Conservation (phyloP, 257 asterid genomes). For the Lithospermum erythrorhizon region DNA sequence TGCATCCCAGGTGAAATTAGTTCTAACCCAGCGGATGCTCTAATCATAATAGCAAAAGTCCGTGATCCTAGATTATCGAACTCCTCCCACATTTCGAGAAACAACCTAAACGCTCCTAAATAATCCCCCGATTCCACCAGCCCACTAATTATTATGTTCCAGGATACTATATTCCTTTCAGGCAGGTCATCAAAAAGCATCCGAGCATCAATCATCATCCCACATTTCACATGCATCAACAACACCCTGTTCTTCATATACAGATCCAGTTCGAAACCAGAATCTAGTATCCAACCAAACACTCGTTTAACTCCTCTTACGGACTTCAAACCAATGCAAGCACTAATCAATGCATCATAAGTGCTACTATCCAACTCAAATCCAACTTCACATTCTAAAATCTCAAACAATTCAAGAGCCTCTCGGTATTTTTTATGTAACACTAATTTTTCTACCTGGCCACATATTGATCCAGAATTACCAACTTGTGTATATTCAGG, state of each 20-base stretch:
- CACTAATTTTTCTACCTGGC: slow-evolving; percentile 64
- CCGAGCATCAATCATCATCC: slow-evolving; percentile 81
- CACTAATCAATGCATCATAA: slow-evolving; percentile 58
- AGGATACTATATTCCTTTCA: slow-evolving; percentile 46
- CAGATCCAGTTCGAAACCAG: slow-evolving; percentile 43
- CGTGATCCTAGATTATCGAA: slow-evolving; percentile 36
- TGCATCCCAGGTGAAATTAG: slow-evolving; percentile 64
- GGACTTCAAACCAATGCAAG: slow-evolving; percentile 65
- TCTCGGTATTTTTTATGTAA: slow-evolving; percentile 44
- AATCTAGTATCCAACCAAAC: slow-evolving; percentile 28
- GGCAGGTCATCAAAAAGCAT: slow-evolving; percentile 58
- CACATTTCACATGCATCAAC: slow-evolving; percentile 64
- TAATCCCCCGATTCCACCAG: slow-evolving; percentile 56
- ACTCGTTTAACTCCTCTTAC: slow-evolving; percentile 62
- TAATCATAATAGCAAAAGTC: slow-evolving; percentile 41
- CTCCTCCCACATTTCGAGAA: slow-evolving; percentile 51
- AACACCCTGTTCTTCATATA: slow-evolving; percentile 66
- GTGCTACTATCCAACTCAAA: slow-evolving; percentile 29
- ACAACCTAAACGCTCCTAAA: slow-evolving; percentile 54
- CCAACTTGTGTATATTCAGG: slow-evolving; percentile 17
- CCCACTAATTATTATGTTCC: slow-evolving; percentile 66
- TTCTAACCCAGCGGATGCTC: slow-evolving; percentile 63
- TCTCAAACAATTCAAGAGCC: slow-evolving; percentile 71
- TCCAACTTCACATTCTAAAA: slow-evolving; percentile 37
- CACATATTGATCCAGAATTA: slow-evolving; percentile 28